Evolutionary conservation across 345 rosid genomes (phyloP).

Genomic region (Eucalyptus paniculata): DNA sequence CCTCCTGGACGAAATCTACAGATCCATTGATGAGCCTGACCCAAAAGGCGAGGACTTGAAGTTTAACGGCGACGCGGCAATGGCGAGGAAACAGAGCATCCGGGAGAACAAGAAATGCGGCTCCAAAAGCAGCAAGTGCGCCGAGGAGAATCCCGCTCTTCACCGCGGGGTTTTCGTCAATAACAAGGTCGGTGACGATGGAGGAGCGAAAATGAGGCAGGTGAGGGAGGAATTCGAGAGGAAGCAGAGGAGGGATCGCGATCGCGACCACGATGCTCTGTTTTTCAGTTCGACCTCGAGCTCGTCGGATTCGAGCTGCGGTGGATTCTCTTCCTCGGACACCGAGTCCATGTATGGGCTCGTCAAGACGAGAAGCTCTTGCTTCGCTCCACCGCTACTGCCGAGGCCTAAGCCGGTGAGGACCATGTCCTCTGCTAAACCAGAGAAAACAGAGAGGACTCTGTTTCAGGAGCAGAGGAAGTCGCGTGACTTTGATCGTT

Average conservation of each 20-base stretch:
- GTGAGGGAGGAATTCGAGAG: constrained; percentile 2
- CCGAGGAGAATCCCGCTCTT: background rate
- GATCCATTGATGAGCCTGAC: constrained; percentile 52
- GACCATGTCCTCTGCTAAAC: constrained; percentile 6
- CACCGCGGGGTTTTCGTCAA: constrained; percentile 23
- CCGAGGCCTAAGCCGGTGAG: constrained; percentile 30
- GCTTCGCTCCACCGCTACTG: constrained; percentile 4
- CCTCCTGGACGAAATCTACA: constrained; percentile 89
- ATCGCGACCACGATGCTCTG: constrained; percentile 31
- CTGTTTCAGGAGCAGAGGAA: constrained; percentile 39
- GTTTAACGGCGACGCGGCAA: constrained; percentile 19
- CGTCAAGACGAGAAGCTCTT: constrained; percentile 19
- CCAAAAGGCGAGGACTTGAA: constrained; percentile 12
- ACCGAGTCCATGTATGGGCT: constrained; percentile 38
- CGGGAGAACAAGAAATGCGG: background rate
- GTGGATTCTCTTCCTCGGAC: constrained; percentile 78
- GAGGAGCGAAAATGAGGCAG: background rate
- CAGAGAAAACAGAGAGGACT: constrained; percentile 24
- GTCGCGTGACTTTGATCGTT: constrained; percentile 6
- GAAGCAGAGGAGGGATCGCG: constrained; percentile 9
- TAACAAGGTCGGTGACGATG: constrained; percentile 32
- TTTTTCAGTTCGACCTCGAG: constrained; percentile 58
- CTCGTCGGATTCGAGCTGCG: constrained; percentile 72
- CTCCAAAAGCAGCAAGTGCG: background rate
- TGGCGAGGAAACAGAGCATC: constrained; percentile 14